Conservation (phyloP, 1,284 basidiomycete genomes). For the Cryptococcus neoformans region DNA sequence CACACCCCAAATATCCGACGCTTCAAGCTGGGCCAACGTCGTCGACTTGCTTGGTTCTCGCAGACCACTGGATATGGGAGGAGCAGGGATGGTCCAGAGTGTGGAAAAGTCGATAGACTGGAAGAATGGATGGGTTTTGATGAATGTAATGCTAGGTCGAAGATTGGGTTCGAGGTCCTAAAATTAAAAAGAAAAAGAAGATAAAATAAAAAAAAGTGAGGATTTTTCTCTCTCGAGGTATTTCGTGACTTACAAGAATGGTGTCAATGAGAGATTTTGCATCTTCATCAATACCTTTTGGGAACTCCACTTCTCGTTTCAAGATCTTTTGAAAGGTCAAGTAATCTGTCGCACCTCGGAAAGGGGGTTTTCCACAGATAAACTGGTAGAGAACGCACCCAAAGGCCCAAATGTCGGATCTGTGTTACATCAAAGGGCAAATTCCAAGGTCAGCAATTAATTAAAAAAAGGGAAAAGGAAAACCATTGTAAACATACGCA, state of each 20-base stretch:
- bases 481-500: slow-evolving; percentile 33
- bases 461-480: background rate
- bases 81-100: slow-evolving; percentile 62
- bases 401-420: slow-evolving; percentile 57
- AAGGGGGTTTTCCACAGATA: slow-evolving; percentile 55
- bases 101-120: slow-evolving; percentile 63
- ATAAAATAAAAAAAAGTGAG: too few relatives aligned
- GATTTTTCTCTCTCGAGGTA: too few relatives aligned
- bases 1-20: slow-evolving; percentile 40
- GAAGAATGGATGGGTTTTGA: slow-evolving; percentile 77
- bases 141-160: slow-evolving; percentile 58
- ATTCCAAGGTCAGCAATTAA: background rate
- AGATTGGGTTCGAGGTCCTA: slow-evolving; percentile 61
- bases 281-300: slow-evolving; percentile 51
- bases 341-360: slow-evolving; percentile 57
- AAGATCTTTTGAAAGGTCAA: slow-evolving; percentile 59
- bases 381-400: slow-evolving; percentile 58
- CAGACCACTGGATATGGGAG: slow-evolving; percentile 49
- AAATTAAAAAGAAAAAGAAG: background rate
- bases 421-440: slow-evolving; percentile 4
- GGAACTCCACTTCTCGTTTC: slow-evolving; percentile 53
- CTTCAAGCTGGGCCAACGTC: slow-evolving; percentile 20
- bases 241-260: slow-evolving; percentile 42
- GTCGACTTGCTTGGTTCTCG: slow-evolving; percentile 22
- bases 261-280: slow-evolving; percentile 52